These are phyloP conservation scores for Colletotrichum agaves DNA, from an alignment of 2,329 filamentous ascomycete genomes.

Conservation along the genomic window DNA sequence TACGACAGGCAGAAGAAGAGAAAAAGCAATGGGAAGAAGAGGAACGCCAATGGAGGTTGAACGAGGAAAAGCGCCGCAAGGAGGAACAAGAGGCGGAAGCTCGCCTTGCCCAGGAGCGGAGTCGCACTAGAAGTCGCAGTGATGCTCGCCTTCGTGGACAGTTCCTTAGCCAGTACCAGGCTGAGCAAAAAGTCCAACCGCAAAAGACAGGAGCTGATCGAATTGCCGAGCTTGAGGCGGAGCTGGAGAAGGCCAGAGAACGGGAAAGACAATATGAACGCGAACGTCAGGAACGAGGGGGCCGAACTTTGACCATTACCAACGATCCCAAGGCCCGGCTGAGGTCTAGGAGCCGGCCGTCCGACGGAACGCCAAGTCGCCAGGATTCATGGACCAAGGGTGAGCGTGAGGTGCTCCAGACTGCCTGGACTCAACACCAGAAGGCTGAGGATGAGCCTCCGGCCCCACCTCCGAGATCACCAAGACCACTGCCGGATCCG, in stretches of 20 bases:
- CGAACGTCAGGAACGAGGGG: constrained; percentile 62
- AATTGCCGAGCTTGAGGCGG: constrained; percentile 75
- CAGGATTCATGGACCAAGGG: constrained; percentile 73
- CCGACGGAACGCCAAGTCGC: constrained; percentile 56
- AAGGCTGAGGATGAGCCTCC: constrained; percentile 43
- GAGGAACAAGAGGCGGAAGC: constrained; percentile 81
- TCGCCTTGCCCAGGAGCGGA: constrained; percentile 73
- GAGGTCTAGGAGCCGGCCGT: constrained; percentile 42
- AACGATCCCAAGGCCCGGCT: constrained; percentile 46
- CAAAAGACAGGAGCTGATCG: constrained; percentile 43
- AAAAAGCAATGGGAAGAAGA: constrained; percentile 82
- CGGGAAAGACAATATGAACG: constrained; percentile 72
- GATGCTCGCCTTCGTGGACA: constrained; percentile 82
- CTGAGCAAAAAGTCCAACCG: constrained; percentile 64
- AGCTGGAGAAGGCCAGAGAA: constrained; percentile 71
- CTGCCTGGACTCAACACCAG: constrained; percentile 60
- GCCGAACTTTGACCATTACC: constrained; percentile 17
- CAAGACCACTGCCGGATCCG: constrained; percentile 56
- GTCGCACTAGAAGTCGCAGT: constrained; percentile 66
- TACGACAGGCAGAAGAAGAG: constrained; percentile 68
- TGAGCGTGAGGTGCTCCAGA: constrained; percentile 72
- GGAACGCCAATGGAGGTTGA: constrained; percentile 79
- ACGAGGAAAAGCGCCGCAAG: constrained; percentile 75
- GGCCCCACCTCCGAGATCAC: constrained; percentile 44
- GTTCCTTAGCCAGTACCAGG: constrained; percentile 87